Evolutionary conservation across 495 filamentous ascomycete species (phyloP), one percentile per base, ranked within the genome.

Genomic region (Cercophora sp.): DNA sequence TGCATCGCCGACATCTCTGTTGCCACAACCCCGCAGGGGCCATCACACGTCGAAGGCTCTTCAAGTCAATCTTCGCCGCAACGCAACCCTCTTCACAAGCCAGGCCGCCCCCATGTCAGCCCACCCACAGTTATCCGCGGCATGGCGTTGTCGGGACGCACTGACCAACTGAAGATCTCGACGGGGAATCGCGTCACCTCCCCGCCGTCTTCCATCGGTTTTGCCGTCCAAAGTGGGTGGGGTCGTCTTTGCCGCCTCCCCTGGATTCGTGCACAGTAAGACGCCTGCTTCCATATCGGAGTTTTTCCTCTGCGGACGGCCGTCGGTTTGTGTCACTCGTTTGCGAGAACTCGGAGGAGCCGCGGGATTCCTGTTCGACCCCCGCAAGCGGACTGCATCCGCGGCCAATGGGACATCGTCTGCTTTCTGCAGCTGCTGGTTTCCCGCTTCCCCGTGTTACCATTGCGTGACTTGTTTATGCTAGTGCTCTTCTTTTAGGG

Each of bases 101-200:
- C n/a, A n/a, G n/a, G n/a, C n/a, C n/a, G n/a, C n/a, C n/a, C n/a
- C n/a, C n/a, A n/a, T n/a, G n/a, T n/a, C n/a, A n/a, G n/a, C n/a
- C n/a, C n/a, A n/a, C n/a, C n/a, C n/a, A n/a, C n/a, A n/a, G n/a
- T n/a, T n/a, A n/a, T n/a, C n/a, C n/a, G n/a, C n/a, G n/a, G n/a
- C n/a, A n/a, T n/a, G n/a, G n/a, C n/a, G n/a, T n/a, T n/a, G n/a
- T n/a, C 48, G 48, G 48, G 48, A 51, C 48, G 48, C 48, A 51
- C 48, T 51, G 48, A 36, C 35, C 48, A 51, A 26, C n/a, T 34
- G 35, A 51, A 41, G 48, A 51, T 51, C 48, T 18, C 19, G 35
- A 51, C 15, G 25, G 36, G 48, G 48, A 51, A 51, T 51, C 48
- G 35, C 48, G 48, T 51, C 48, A 41, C 48, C 32, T 36, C 48